phyloP scores from a whole-genome alignment of 139 green algal genomes.

The Closterium sp. region DNA sequence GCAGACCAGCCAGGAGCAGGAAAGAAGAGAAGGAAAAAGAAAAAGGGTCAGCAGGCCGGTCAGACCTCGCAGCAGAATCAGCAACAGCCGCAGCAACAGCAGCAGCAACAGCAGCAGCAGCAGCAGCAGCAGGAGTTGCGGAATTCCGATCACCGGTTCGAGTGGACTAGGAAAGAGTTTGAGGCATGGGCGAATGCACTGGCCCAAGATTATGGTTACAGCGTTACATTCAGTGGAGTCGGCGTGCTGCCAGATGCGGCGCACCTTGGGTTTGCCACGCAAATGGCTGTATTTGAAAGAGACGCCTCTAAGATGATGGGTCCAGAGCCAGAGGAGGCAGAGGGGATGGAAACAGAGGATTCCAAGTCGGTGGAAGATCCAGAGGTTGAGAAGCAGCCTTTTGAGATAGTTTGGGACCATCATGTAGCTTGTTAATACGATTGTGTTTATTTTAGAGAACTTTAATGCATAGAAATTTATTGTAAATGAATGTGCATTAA shows the following conservation, averaged over 20 bases:
- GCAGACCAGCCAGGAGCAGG: background rate
- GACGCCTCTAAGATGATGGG: background rate
- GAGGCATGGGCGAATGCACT: constrained; percentile 14
- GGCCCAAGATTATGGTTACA: constrained; percentile 19
- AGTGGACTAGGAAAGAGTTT: constrained; percentile 39
- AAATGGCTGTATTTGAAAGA: constrained; percentile 38
- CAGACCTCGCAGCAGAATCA: background rate
- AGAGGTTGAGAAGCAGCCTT: background rate
- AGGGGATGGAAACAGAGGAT: background rate
- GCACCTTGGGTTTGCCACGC: constrained; percentile 18
- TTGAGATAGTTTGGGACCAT: background rate
- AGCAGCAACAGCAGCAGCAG: background rate
- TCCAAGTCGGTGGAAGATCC: background rate
- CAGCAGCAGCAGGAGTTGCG: background rate
- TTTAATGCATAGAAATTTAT: too few species aligned
- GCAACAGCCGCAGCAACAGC: background rate
- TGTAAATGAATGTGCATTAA: too few species aligned
- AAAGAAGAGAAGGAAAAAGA: background rate
- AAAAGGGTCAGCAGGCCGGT: background rate
- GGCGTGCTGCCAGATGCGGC: background rate
- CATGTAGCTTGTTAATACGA: background rate
- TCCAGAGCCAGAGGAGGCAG: background rate
- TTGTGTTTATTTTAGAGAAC: too few species aligned
- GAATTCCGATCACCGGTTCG: constrained; percentile 35
- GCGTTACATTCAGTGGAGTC: constrained; percentile 26